A percentile compares a stretch with the other conserved stretches of the same genome.
Evolutionary conservation across 2,329 filamentous ascomycete genomes (phyloP).

Genomic region (Aureobasidium pullulans): DNA sequence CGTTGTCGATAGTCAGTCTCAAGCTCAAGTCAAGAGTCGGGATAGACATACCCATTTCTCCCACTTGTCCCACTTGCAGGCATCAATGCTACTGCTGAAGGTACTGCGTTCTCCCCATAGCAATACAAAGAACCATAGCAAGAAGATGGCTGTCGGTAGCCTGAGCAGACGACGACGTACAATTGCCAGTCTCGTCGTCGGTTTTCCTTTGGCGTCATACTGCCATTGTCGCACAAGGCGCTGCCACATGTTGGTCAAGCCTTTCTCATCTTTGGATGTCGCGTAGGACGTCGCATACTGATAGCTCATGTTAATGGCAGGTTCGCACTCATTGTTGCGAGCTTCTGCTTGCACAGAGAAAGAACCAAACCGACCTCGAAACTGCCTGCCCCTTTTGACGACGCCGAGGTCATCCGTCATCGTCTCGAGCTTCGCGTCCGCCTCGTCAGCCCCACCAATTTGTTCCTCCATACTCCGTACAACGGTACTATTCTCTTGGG

Average conservation of each 20-base stretch:
- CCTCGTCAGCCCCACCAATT: neutral
- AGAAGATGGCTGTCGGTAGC: slow-evolving; percentile 43
- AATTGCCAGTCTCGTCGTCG: neutral
- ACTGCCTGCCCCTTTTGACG: slow-evolving; percentile 10
- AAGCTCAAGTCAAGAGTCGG: neutral
- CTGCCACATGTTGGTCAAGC: slow-evolving; percentile 7
- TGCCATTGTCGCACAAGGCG: slow-evolving; percentile 3
- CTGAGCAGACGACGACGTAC: slow-evolving; percentile 4
- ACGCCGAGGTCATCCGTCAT: neutral
- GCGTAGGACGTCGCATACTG: slow-evolving; percentile 14
- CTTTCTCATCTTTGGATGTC: neutral
- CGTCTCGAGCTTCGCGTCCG: neutral
- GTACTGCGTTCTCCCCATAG: slow-evolving; percentile 79
- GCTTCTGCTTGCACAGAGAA: neutral
- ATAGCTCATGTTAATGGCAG: slow-evolving; percentile 13
- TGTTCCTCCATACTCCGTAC: neutral
- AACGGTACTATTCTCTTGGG: neutral
- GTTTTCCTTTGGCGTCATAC: slow-evolving; percentile 11
- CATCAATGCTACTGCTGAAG: slow-evolving; percentile 62
- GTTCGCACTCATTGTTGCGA: slow-evolving; percentile 2
- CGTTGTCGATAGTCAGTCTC: slow-evolving; percentile 12
- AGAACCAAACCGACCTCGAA: neutral
- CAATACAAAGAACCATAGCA: slow-evolving; percentile 67
- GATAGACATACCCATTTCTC: slow-evolving; percentile 70
- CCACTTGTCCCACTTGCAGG: slow-evolving; percentile 80